phyloP scores from a whole-genome alignment of 2,329 filamentous ascomycete species.

The Colletotrichum filicis region DNA sequence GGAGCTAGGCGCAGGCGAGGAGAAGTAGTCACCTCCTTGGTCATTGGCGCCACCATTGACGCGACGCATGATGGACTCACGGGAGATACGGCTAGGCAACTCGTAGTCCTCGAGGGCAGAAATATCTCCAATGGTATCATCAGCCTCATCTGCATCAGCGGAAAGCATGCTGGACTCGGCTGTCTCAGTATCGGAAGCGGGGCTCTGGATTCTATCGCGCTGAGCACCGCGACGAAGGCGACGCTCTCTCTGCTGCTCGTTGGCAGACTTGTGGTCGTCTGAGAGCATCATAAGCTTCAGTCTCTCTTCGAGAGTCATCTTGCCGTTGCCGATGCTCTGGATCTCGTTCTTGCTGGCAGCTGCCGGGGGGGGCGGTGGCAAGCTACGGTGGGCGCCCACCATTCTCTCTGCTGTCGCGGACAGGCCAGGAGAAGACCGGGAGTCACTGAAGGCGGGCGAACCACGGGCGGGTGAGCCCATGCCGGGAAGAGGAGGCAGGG shows the following conservation, averaged over 20 bases:
- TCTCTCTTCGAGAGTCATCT: constrained; percentile 87
- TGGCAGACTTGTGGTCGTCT: constrained; percentile 70
- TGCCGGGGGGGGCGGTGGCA: constrained; percentile 80
- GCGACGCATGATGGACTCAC: constrained; percentile 91
- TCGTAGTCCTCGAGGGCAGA: constrained; percentile 71
- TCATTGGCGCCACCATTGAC: constrained; percentile 72
- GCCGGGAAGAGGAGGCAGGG: constrained; percentile 86
- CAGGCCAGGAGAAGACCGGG: constrained; percentile 70
- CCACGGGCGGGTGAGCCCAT: constrained; percentile 53
- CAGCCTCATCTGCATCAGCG: constrained; percentile 60
- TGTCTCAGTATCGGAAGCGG: constrained; percentile 51
- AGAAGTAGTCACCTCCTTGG: constrained; percentile 72
- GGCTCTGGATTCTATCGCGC: constrained; percentile 61
- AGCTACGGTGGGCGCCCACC: constrained; percentile 71
- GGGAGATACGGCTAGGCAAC: constrained; percentile 82
- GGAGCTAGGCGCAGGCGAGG: constrained; percentile 68
- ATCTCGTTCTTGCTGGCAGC: constrained; percentile 80
- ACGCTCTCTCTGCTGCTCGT: constrained; percentile 75
- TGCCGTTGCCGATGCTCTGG: constrained; percentile 77
- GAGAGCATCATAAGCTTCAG: constrained; percentile 90
- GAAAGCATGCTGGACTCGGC: constrained; percentile 37
- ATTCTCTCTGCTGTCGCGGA: constrained; percentile 79
- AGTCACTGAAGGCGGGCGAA: constrained; percentile 54
- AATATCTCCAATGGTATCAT: constrained; percentile 70
- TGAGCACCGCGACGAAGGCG: constrained; percentile 72